phyloP scores from a whole-genome alignment of 768 basidiomycete genomes.

The Suillus tomentosus region DNA sequence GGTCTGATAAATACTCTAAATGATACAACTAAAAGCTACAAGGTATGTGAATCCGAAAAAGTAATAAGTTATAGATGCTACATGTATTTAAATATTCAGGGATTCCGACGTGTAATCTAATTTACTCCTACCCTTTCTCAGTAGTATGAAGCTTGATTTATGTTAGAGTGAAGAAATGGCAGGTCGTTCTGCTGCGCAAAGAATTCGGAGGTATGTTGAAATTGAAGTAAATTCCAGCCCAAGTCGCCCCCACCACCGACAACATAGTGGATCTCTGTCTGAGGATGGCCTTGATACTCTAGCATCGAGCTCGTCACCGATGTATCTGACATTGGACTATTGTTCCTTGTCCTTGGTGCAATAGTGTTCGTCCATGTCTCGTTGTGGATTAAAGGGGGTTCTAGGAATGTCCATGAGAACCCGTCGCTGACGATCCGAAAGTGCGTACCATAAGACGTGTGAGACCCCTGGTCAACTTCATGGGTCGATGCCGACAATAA shows the following conservation, averaged over 20 bases:
- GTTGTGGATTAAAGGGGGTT: background rate
- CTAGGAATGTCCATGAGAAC: background rate
- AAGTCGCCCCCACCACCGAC: background rate
- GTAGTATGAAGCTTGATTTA: constrained; percentile 3
- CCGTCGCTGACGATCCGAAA: background rate
- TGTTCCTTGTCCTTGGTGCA: background rate
- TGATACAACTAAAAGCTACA: background rate
- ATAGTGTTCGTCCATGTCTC: constrained; percentile 4
- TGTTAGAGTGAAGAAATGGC: background rate
- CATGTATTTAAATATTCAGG: background rate
- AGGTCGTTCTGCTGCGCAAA: background rate
- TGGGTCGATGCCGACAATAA: background rate
- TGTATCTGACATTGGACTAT: constrained; percentile 4
- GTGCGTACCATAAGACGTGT: background rate
- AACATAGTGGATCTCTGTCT: background rate
- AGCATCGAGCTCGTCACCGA: constrained; percentile 6
- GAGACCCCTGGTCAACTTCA: background rate
- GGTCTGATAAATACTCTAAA: background rate
- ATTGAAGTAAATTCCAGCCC: constrained; percentile 2
- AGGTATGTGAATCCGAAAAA: background rate
- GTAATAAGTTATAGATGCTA: background rate
- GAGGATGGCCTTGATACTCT: background rate
- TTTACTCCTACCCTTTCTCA: background rate
- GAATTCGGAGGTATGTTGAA: background rate
- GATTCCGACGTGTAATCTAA: background rate